These are phyloP conservation scores for Phylloporus sp. DNA, from an alignment of 768 basidiomycete species.

Conservation along the genomic window DNA sequence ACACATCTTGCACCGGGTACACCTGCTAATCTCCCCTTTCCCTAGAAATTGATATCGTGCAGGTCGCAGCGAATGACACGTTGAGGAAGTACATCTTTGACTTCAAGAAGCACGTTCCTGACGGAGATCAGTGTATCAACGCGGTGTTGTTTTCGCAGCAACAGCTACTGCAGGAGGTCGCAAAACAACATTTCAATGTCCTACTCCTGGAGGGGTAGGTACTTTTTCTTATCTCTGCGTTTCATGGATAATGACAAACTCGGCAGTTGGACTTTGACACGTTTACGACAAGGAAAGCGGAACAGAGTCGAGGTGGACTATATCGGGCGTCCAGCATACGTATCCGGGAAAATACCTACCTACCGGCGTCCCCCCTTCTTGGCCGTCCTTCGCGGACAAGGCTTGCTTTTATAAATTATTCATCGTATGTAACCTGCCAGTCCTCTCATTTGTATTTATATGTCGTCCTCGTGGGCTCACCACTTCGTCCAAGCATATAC, in stretches of 20 bases:
- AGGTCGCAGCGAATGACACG: slow-evolving; percentile 50
- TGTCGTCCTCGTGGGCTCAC: slow-evolving; percentile 28
- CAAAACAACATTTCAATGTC: slow-evolving; percentile 56
- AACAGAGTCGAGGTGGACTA: slow-evolving; percentile 71
- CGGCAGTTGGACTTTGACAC: slow-evolving; percentile 62
- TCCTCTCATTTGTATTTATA: slow-evolving; percentile 28
- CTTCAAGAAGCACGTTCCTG: slow-evolving; percentile 41
- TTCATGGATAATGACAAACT: slow-evolving; percentile 1
- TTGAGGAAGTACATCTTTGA: slow-evolving; percentile 65
- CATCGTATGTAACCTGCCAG: slow-evolving; percentile 23
- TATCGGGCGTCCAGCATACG: slow-evolving; percentile 60
- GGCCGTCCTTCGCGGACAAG: slow-evolving; percentile 49
- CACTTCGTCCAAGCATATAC: slow-evolving; percentile 18
- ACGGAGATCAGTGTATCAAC: slow-evolving; percentile 44
- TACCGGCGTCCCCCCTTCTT: slow-evolving; percentile 62
- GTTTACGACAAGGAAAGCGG: slow-evolving; percentile 57
- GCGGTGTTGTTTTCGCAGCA: slow-evolving; percentile 61
- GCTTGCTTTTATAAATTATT: slow-evolving; percentile 28
- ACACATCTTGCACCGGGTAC: slow-evolving; percentile 6
- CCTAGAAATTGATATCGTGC: slow-evolving; percentile 57
- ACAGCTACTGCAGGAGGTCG: slow-evolving; percentile 55
- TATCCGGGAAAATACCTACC: slow-evolving; percentile 44
- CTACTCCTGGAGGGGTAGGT: slow-evolving; percentile 65
- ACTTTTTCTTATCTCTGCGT: neutral
- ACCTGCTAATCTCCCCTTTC: slow-evolving; percentile 5